Percentiles rank a stretch among this genome's conserved stretches.
phyloP scores from a whole-genome alignment of 176 grass and related monocot genomes.

The Poa annua region DNA sequence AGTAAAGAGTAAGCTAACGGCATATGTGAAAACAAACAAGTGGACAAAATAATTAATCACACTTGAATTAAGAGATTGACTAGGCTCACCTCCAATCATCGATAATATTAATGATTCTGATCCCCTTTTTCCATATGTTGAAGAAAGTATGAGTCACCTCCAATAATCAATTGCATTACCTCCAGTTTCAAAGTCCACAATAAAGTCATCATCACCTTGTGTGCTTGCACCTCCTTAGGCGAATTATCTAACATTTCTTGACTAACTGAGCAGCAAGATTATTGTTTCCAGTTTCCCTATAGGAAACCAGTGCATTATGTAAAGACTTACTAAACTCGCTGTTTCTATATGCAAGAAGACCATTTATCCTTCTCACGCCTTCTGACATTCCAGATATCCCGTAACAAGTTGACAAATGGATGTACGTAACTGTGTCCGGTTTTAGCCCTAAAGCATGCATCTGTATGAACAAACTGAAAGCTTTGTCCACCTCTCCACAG shows the following conservation, averaged over 20 bases:
- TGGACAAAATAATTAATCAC: background rate
- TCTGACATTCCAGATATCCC: conserved; percentile 51
- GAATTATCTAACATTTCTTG: conserved; percentile 44
- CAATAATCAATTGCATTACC: conserved; percentile 19
- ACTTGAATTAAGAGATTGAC: background rate
- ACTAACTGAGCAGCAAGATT: conserved; percentile 54
- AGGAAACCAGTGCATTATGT: conserved; percentile 48
- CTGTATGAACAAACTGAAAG: conserved; percentile 62
- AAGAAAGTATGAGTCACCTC: background rate
- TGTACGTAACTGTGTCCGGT: conserved; percentile 56
- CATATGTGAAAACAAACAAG: conserved; percentile 26
- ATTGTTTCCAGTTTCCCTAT: conserved; percentile 41
- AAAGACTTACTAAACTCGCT: conserved; percentile 41
- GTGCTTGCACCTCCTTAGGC: background rate
- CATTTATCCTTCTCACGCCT: conserved; percentile 54
- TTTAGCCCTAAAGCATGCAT: conserved; percentile 64
- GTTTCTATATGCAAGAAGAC: conserved; percentile 49
- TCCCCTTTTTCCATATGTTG: conserved; percentile 21
- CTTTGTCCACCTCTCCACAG: conserved; percentile 57
- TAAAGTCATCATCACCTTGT: conserved; percentile 38
- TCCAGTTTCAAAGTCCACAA: conserved; percentile 23
- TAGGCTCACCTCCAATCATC: conserved; percentile 2
- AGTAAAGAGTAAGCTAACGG: background rate
- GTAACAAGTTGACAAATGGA: conserved; percentile 55
- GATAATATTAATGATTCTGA: conserved; percentile 5